Percentiles rank a stretch among this genome's conserved stretches.
These are phyloP conservation scores for Fomes fomentarius DNA, from an alignment of 1,284 basidiomycete species.

Conservation along the genomic window DNA sequence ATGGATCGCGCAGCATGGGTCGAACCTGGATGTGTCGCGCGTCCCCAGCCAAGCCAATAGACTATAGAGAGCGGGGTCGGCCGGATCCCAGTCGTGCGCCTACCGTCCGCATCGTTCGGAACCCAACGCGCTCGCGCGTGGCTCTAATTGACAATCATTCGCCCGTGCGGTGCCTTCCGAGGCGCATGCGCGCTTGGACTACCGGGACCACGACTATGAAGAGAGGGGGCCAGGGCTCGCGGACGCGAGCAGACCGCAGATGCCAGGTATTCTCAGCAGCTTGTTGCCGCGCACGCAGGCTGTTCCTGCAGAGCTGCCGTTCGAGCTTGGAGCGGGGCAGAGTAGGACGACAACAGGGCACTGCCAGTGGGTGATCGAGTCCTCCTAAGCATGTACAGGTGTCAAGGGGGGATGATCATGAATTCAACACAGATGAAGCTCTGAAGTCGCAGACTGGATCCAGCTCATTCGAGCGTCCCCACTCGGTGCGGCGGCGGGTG, in stretches of 20 bases:
- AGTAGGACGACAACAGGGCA: neutral
- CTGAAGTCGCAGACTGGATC: no score
- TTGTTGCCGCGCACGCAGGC: slow-evolving; percentile 13
- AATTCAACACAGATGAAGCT: no score
- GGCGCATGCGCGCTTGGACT: neutral
- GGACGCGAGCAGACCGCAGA: slow-evolving; percentile 9
- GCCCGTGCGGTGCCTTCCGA: neutral
- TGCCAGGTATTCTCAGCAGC: slow-evolving; percentile 15
- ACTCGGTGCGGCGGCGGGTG: no score
- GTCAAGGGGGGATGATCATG: neutral
- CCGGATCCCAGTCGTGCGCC: neutral
- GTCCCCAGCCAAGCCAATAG: neutral
- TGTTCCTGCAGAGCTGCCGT: slow-evolving; percentile 6
- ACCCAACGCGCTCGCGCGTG: neutral
- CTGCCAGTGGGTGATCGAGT: neutral
- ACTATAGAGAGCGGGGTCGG: neutral
- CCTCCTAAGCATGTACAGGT: neutral
- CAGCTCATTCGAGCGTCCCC: no score
- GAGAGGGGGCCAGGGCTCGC: no score
- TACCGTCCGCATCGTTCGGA: slow-evolving; percentile 9
- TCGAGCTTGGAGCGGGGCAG: slow-evolving; percentile 2
- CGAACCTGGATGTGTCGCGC: slow-evolving; percentile 1
- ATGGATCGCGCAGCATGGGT: slow-evolving; percentile 18
- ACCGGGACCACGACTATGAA: no score
- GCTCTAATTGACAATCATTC: slow-evolving; percentile 4